These are phyloP conservation scores for Fusarium austroafricanum DNA, from an alignment of 2,329 filamentous ascomycete species.

Conservation along the genomic window DNA sequence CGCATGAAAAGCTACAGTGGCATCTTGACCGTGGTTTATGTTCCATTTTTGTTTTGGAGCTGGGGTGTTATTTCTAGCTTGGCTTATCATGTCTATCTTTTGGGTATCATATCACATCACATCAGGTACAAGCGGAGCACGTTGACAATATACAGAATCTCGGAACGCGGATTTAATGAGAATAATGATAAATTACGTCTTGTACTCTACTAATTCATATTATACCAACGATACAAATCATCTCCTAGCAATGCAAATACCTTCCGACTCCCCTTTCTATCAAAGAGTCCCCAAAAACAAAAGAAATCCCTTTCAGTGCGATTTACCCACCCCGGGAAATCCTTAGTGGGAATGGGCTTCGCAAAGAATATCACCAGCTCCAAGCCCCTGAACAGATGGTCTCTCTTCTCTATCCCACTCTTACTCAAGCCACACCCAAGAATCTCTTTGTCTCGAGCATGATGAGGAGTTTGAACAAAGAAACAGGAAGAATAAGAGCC, in stretches of 20 bases:
- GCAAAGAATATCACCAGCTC: conserved; percentile 26
- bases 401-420: neutral
- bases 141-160: conserved; percentile 14
- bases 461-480: neutral
- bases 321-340: conserved; percentile 8
- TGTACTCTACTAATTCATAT: conserved; percentile 41
- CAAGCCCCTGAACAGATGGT: conserved; percentile 16
- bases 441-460: neutral
- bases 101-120: neutral
- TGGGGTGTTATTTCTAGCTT: conserved; percentile 8
- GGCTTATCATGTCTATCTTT: neutral
- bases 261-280: conserved; percentile 20
- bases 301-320: conserved; percentile 29
- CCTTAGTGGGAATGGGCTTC: conserved; percentile 1
- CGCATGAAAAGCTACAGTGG: neutral
- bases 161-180: conserved; percentile 3
- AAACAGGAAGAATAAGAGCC: neutral
- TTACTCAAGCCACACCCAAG: neutral
- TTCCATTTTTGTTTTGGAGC: conserved; percentile 19
- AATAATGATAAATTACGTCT: conserved; percentile 37
- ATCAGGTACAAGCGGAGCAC: conserved; percentile 3
- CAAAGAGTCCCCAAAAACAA: conserved; percentile 30
- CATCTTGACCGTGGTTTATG: neutral
- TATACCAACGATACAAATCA: conserved; percentile 40
- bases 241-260: conserved; percentile 40